These are phyloP conservation scores for Blastocystis sp. DNA, from an alignment of 352 stramenopile species.

Conservation along the genomic window DNA sequence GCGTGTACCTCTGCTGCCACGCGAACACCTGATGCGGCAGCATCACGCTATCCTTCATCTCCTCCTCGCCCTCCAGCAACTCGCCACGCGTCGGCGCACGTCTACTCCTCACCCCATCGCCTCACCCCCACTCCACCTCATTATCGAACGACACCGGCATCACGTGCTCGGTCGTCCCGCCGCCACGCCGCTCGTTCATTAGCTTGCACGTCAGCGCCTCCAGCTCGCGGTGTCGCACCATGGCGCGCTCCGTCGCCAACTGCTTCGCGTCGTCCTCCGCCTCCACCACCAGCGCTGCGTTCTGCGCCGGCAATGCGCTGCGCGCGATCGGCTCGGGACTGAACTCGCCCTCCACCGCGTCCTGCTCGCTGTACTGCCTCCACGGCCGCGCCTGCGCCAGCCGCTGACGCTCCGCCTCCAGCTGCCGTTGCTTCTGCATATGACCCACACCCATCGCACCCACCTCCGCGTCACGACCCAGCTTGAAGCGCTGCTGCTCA, in stretches of 20 bases:
- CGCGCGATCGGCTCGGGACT: constrained; percentile 20
- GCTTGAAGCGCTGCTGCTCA: constrained; percentile 29
- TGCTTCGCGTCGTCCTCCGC: constrained; percentile 19
- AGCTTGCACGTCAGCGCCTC: constrained; percentile 30
- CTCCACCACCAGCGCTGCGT: constrained; percentile 10
- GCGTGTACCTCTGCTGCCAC: constrained; percentile 94
- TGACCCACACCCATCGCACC: background rate
- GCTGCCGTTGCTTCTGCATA: constrained; percentile 12
- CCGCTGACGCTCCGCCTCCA: constrained; percentile 32
- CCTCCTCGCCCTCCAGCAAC: constrained; percentile 71
- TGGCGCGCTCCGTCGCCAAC: constrained; percentile 34
- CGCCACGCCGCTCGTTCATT: background rate
- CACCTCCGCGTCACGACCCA: constrained; percentile 21
- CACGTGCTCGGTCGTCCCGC: background rate
- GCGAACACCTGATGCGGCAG: constrained; percentile 77
- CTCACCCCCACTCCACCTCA: background rate
- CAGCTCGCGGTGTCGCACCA: constrained; percentile 63
- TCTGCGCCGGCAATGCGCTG: background rate
- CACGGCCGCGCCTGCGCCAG: background rate
- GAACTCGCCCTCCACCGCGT: constrained; percentile 30
- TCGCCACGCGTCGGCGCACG: constrained; percentile 49
- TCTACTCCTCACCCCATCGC: constrained; percentile 19
- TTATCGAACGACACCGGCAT: background rate
- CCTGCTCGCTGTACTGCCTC: background rate
- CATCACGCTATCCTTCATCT: constrained; percentile 83